These are phyloP conservation scores for Ceratopteris richardii DNA, from an alignment of 75 land plant genomes.

Conservation along the genomic window DNA sequence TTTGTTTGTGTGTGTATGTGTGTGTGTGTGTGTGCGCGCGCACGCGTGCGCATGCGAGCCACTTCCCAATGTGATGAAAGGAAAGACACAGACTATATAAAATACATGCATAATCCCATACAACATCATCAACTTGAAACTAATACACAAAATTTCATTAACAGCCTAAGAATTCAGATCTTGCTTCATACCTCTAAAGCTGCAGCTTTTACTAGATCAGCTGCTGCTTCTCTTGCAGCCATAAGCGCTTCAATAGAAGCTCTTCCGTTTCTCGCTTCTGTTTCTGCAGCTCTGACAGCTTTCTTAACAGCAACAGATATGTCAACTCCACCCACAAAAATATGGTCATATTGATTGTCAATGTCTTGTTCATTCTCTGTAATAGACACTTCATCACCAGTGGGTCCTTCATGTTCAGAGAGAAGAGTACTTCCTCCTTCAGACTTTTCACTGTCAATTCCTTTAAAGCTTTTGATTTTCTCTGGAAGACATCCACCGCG, in stretches of 20 bases:
- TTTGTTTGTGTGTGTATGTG: no score
- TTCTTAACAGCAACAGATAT: constrained; percentile 56
- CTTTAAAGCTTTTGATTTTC: constrained; percentile 17
- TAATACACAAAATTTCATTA: no score
- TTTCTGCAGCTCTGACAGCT: constrained; percentile 83
- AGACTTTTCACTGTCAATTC: constrained; percentile 10
- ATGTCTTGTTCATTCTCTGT: constrained; percentile 37
- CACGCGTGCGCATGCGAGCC: neutral
- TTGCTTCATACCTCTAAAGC: constrained; percentile 63
- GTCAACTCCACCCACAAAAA: constrained; percentile 55
- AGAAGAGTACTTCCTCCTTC: constrained; percentile 12
- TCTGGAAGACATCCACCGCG: constrained; percentile 14
- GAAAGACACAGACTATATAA: no score
- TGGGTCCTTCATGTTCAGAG: constrained; percentile 20
- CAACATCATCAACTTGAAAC: no score
- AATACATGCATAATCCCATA: no score
- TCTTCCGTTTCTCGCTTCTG: constrained; percentile 80
- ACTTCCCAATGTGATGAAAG: no score
- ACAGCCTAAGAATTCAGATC: neutral
- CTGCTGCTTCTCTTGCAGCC: constrained; percentile 98
- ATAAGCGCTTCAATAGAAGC: constrained; percentile 79
- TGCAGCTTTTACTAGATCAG: constrained; percentile 82
- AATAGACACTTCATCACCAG: constrained; percentile 12
- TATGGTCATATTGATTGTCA: constrained; percentile 47
- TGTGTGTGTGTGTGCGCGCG: neutral